These are phyloP conservation scores for Claviceps lovelessii DNA, from an alignment of 2,329 filamentous ascomycete species.

Conservation along the genomic window DNA sequence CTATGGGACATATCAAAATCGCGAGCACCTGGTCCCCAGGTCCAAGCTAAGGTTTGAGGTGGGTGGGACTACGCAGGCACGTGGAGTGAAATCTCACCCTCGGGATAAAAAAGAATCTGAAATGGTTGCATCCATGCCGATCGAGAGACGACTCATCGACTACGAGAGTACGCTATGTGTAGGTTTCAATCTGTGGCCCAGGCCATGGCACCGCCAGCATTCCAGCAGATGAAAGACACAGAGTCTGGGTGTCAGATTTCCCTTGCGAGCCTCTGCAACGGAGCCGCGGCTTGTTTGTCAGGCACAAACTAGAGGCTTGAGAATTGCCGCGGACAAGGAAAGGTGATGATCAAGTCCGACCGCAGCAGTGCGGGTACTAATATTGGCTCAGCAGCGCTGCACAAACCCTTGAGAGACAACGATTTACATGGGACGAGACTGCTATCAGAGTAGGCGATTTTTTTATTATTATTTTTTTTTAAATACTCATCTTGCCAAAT, in stretches of 20 bases:
- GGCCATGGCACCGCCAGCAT: not conserved
- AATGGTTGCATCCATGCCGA: conserved; percentile 1
- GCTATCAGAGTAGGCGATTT: not conserved
- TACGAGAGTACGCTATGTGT: not conserved
- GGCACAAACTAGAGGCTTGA: not conserved
- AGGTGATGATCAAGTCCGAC: not conserved
- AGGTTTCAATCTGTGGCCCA: not conserved
- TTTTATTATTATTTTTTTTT: not conserved
- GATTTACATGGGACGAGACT: not conserved
- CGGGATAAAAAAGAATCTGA: not conserved
- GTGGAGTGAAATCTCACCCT: conserved; percentile 6
- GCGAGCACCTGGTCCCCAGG: not conserved
- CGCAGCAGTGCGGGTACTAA: not conserved
- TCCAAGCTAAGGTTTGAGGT: conserved; percentile 1
- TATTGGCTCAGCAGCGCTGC: not conserved
- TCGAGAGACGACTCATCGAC: not conserved
- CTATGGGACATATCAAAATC: not conserved
- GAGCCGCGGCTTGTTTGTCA: not conserved
- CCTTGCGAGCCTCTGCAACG: not conserved
- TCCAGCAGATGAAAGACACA: not conserved
- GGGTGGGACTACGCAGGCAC: conserved; percentile 4
- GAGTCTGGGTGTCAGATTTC: not conserved
- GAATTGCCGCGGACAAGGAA: not conserved
- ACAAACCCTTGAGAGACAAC: not conserved
- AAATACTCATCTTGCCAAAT: not conserved